These are phyloP conservation scores for Wickerhamomyces sp. DNA, from an alignment of 1,139 yeast genomes.

Conservation along the genomic window DNA sequence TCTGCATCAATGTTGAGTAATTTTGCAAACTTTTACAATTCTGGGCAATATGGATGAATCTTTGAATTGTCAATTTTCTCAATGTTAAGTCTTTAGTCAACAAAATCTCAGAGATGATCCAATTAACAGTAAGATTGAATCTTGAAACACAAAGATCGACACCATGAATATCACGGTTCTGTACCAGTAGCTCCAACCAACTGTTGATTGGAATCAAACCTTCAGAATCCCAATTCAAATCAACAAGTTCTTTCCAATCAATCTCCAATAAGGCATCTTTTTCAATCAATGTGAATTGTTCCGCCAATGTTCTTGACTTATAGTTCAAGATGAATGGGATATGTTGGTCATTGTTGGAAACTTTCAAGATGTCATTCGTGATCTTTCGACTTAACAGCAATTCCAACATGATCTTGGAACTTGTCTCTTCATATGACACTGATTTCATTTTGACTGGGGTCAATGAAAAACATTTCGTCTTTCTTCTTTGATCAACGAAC, in stretches of 20 bases:
- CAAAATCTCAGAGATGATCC: constrained; percentile 87
- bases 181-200: constrained; percentile 76
- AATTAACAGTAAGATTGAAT: constrained; percentile 83
- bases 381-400: constrained; percentile 18
- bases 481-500: constrained; percentile 33
- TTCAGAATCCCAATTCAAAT: constrained; percentile 62
- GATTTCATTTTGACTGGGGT: constrained; percentile 22
- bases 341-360: constrained; percentile 37
- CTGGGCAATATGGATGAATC: constrained; percentile 83
- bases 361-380: constrained; percentile 16
- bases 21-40: constrained; percentile 70
- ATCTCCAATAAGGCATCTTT: constrained; percentile 76
- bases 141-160: constrained; percentile 82
- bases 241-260: constrained; percentile 89
- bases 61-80: constrained; percentile 61
- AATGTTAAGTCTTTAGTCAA: constrained; percentile 57
- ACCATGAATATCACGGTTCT: constrained; percentile 59
- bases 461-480: constrained; percentile 24
- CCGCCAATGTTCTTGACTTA: constrained; percentile 59
- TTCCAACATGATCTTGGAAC: constrained; percentile 21
- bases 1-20: constrained; percentile 82
- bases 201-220: constrained; percentile 69
- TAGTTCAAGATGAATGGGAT: constrained; percentile 76
- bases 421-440: constrained; percentile 16
- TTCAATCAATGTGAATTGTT: constrained; percentile 83